Conservation (phyloP, 2,329 filamentous ascomycete genomes). For the Arthrobotrys conoides region DNA sequence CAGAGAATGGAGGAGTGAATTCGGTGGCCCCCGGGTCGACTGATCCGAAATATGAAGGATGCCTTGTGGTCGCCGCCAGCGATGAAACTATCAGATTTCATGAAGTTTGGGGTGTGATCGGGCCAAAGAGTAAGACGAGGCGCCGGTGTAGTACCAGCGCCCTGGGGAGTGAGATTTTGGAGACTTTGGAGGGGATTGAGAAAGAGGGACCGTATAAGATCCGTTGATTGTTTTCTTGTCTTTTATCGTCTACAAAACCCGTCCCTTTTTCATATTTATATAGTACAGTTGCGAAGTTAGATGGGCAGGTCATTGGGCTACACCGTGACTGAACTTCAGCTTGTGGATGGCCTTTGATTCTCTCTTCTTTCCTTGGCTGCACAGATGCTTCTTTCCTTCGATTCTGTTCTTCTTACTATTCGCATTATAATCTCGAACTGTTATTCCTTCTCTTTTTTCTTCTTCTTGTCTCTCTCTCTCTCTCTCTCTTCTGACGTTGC, state of each 20-base stretch:
- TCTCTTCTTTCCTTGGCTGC: slow-evolving; percentile 2
- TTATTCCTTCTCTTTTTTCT: slow-evolving; percentile 4
- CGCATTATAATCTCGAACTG: not conserved
- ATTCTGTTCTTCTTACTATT: not conserved
- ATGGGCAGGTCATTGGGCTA: slow-evolving; percentile 8
- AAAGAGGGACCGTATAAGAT: slow-evolving; percentile 79
- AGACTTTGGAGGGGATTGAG: slow-evolving; percentile 84
- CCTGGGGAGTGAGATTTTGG: slow-evolving; percentile 90
- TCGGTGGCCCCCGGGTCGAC: slow-evolving; percentile 60
- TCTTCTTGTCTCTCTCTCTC: not conserved
- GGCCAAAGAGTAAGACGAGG: slow-evolving; percentile 64
- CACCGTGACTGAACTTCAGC: not conserved
- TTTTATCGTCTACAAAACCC: not conserved
- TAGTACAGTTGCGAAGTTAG: slow-evolving; percentile 1
- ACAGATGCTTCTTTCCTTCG: not conserved
- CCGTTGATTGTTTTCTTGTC: slow-evolving; percentile 69
- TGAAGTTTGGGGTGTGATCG: slow-evolving; percentile 83
- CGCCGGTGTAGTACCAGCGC: slow-evolving; percentile 72
- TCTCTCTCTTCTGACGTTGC: not conserved
- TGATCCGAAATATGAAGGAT: slow-evolving; percentile 76
- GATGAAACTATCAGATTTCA: slow-evolving; percentile 96
- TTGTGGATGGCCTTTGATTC: slow-evolving; percentile 1
- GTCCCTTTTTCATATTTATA: not conserved
- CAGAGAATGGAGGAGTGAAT: slow-evolving; percentile 11
- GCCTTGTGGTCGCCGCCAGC: slow-evolving; percentile 90